Evolutionary conservation across 108 stramenopile species (phyloP), one percentile per base, ranked within the genome.

Genomic region (Discostella stelligeroides): DNA sequence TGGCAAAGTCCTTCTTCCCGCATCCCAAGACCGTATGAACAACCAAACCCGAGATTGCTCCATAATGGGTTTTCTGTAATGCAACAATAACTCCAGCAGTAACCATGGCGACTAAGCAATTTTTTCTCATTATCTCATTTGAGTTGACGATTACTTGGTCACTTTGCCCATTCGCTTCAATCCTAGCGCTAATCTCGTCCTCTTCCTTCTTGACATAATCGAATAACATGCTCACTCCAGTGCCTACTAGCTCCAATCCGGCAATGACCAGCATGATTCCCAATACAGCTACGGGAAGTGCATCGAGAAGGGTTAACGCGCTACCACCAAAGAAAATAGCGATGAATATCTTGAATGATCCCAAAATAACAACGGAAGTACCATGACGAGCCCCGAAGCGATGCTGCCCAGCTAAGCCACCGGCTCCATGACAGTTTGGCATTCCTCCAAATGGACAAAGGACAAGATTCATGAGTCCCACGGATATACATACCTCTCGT

Each of bases 391-490:
- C 94, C 3, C 94, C 94, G 39, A 95, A 82, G 17, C 86, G 72
- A 79, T 91, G 84, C 66, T 95, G 94, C 21, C 85, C 94, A 0
- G 94, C 94, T 40, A 95, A 72, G 25, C 94, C 94, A 23, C 94
- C 94, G 15, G 94, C 94, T 20, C 94, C 94, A 68, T 95, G 94
- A 66, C 94, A 95, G 63, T 80, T 85, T 7, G 94, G 94, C 91
- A 92, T 89, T 11, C 60, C 60, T 15, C 94, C 94, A 47, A 95
- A 82, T 34, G 88, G 89, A 66, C 86, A 85, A 10, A 85, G 42
- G 9, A 87, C 12, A 2, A 84, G 55, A 65, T 95, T 95, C 88
- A 95, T 86, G 0, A 90, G 61, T 42, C 94, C 91, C 3, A 95
- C 86, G 1, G 84, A 85, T 28, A 88, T 61, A 11, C 81, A 72